Evolutionary conservation across 148 eudicot species (phyloP).

Genomic region (Rhododendron griersonianum): DNA sequence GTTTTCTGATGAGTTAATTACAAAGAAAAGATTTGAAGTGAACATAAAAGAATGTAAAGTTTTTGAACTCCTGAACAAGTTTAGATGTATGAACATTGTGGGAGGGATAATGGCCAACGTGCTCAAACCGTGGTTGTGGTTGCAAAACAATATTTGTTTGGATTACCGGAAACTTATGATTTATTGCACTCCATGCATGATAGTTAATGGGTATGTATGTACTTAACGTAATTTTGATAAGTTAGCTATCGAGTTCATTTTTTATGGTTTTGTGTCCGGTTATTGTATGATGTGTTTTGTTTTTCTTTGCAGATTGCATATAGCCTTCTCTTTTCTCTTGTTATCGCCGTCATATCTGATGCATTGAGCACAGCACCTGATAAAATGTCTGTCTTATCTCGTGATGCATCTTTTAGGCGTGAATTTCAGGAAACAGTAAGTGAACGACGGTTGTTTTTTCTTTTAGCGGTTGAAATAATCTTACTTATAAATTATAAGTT

Average conservation of each 20-base stretch:
- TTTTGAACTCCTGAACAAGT: not conserved
- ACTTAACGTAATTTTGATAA: not conserved
- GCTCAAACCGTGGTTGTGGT: not conserved
- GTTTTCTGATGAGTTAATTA: not conserved
- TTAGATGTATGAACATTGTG: not conserved
- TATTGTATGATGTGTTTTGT: conserved; percentile 7
- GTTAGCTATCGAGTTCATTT: not conserved
- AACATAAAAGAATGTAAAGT: not conserved
- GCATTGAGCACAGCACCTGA: conserved; percentile 77
- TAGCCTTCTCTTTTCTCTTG: conserved; percentile 81
- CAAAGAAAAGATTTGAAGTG: not conserved
- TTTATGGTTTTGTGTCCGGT: conserved; percentile 4
- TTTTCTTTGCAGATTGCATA: conserved; percentile 57
- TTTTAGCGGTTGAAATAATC: not conserved
- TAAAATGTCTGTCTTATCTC: conserved; percentile 55
- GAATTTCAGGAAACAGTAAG: conserved; percentile 88
- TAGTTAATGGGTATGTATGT: not conserved
- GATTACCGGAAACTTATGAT: not conserved
- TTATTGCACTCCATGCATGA: not conserved
- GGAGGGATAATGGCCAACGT: not conserved
- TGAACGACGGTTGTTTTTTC: not conserved
- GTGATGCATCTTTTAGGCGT: conserved; percentile 72
- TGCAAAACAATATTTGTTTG: not conserved
- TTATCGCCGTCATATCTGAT: conserved; percentile 83
- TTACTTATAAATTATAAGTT: conserved; percentile 9